Conservation (phyloP, 1,284 basidiomycete species). For the Salmacisia buchloeana region DNA sequence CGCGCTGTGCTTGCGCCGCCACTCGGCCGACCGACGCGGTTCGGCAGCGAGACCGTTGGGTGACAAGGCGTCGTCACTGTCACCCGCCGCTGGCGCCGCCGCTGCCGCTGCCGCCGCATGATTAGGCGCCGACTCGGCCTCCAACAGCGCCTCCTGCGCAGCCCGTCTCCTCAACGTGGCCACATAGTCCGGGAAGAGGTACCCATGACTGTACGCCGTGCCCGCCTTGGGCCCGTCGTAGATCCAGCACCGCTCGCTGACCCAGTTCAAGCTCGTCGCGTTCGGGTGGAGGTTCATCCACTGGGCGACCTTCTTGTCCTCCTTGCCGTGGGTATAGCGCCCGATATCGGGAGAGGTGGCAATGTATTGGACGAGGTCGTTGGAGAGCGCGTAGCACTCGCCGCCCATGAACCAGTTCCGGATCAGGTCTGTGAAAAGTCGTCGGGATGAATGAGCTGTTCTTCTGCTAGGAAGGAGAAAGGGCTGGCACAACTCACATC, state of each 20-base stretch:
- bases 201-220: slow-evolving; percentile 86
- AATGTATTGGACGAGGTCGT: slow-evolving; percentile 82
- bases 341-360: slow-evolving; percentile 68
- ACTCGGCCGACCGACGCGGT: slow-evolving; percentile 1
- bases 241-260: slow-evolving; percentile 90
- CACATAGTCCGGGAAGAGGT: slow-evolving; percentile 88
- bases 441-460: background rate
- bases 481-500: too few species aligned
- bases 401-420: slow-evolving; percentile 94
- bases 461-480: background rate
- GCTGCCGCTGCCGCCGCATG: slow-evolving; percentile 31
- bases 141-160: slow-evolving; percentile 5
- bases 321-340: slow-evolving; percentile 70
- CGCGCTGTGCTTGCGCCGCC: slow-evolving; percentile 60
- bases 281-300: slow-evolving; percentile 90
- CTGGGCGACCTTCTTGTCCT: slow-evolving; percentile 86
- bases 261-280: slow-evolving; percentile 74
- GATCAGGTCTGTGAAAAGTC: slow-evolving; percentile 62
- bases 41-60: background rate
- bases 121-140: slow-evolving; percentile 7
- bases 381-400: slow-evolving; percentile 85
- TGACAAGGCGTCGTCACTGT: background rate
- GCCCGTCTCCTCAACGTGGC: slow-evolving; percentile 59
- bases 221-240: slow-evolving; percentile 92
- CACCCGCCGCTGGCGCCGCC: background rate